Percentiles rank a stretch among this genome's conserved stretches.
These are phyloP conservation scores for Canna indica DNA, from an alignment of 176 grass and related monocot species.

Conservation along the genomic window DNA sequence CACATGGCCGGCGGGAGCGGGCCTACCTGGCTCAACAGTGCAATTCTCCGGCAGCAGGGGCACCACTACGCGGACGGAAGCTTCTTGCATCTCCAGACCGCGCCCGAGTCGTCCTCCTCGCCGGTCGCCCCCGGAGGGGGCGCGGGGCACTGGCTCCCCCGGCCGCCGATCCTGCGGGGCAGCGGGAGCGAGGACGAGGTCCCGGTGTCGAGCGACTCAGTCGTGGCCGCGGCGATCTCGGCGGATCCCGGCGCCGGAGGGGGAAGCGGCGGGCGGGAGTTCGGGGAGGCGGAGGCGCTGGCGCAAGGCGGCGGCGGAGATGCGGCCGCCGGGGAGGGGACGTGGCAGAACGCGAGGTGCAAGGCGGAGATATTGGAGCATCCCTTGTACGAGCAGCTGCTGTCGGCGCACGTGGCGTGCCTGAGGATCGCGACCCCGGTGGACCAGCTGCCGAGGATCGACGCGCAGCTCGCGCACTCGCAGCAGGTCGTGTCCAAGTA, in stretches of 20 bases:
- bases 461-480: constrained; percentile 70
- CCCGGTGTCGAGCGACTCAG: constrained; percentile 35
- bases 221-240: constrained; percentile 21
- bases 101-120: constrained; percentile 37
- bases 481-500: constrained; percentile 37
- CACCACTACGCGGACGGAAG: constrained; percentile 45
- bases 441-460: constrained; percentile 86
- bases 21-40: constrained; percentile 42
- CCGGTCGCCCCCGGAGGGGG: constrained; percentile 3
- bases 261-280: background rate
- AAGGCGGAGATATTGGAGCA: constrained; percentile 82
- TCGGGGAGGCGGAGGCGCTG: constrained; percentile 6
- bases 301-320: background rate
- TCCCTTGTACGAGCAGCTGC: constrained; percentile 84
- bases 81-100: constrained; percentile 68
- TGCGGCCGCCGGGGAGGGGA: background rate
- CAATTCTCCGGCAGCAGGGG: constrained; percentile 35
- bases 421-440: constrained; percentile 90
- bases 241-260: background rate
- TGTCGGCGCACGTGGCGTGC: constrained; percentile 85
- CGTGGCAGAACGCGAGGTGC: constrained; percentile 18
- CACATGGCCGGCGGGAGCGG: background rate
- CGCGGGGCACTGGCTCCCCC: constrained; percentile 10
- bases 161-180: background rate
- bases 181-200: constrained; percentile 23